Evolutionary conservation across 768 basidiomycete genomes (phyloP).

Genomic region (Austroboletus festivus): DNA sequence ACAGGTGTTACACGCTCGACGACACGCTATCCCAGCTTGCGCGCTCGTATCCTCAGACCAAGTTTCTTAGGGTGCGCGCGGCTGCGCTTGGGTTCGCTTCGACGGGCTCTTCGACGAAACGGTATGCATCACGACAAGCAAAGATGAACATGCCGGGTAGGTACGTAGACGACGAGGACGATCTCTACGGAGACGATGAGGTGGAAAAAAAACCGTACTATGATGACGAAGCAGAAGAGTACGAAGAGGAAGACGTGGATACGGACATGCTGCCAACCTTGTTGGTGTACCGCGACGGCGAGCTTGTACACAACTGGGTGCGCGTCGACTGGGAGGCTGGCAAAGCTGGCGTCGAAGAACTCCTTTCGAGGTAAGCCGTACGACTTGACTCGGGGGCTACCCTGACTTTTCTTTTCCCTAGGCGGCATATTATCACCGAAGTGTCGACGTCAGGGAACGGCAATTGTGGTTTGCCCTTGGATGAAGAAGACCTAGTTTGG

Average conservation of each 20-base stretch:
- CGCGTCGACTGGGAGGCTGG: conserved; percentile 86
- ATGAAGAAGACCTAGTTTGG: conserved; percentile 53
- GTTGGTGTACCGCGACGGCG: conserved; percentile 74
- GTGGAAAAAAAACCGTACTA: conserved; percentile 30
- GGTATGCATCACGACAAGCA: conserved; percentile 4
- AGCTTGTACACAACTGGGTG: conserved; percentile 87
- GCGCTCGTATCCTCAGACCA: conserved; percentile 63
- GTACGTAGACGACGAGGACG: conserved; percentile 38
- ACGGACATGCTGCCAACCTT: conserved; percentile 78
- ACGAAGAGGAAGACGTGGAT: conserved; percentile 64
- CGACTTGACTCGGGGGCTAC: neutral
- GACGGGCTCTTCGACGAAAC: conserved; percentile 22
- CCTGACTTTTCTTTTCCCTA: conserved; percentile 1
- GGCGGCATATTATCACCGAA: conserved; percentile 27
- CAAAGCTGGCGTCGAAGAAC: conserved; percentile 60
- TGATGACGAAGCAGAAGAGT: conserved; percentile 43
- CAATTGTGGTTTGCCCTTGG: conserved; percentile 46
- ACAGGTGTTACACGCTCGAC: conserved; percentile 71
- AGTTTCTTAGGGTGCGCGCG: conserved; percentile 82
- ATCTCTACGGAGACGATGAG: conserved; percentile 41
- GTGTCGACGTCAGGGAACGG: conserved; percentile 25
- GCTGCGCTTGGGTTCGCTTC: conserved; percentile 70
- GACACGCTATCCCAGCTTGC: conserved; percentile 66
- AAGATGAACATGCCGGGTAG: conserved; percentile 20
- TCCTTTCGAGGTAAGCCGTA: conserved; percentile 52